phyloP scores from a whole-genome alignment of 106 monocot genomes.

The Dendrobium huoshanense region DNA sequence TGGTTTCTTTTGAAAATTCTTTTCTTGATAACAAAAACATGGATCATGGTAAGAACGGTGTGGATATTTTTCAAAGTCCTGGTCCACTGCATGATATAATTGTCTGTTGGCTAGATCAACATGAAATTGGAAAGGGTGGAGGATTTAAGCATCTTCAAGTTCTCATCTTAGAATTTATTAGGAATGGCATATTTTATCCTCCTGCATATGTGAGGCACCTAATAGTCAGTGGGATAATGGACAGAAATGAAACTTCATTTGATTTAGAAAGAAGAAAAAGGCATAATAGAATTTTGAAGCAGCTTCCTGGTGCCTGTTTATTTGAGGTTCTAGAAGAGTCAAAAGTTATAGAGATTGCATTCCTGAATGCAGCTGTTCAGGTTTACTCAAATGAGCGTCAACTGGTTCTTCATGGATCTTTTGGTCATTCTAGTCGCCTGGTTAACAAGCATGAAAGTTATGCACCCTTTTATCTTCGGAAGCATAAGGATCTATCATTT shows the following conservation, averaged over 20 bases:
- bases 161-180: constrained; percentile 76
- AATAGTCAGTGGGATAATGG: constrained; percentile 91
- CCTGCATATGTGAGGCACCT: constrained; percentile 92
- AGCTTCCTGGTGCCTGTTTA: constrained; percentile 72
- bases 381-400: constrained; percentile 77
- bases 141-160: constrained; percentile 63
- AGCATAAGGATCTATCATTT: constrained; percentile 18
- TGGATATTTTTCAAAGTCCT: constrained; percentile 63
- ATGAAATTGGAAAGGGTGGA: constrained; percentile 60
- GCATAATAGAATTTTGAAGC: constrained; percentile 72
- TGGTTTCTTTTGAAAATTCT: constrained; percentile 17
- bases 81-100: constrained; percentile 91
- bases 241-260: constrained; percentile 35
- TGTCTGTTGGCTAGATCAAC: constrained; percentile 95
- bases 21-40: constrained; percentile 26
- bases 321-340: constrained; percentile 76
- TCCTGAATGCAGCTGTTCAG: constrained; percentile 38
- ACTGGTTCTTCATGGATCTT: constrained; percentile 62
- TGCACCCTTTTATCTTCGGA: constrained; percentile 14
- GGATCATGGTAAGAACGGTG: constrained; percentile 20
- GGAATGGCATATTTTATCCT: constrained; percentile 81
- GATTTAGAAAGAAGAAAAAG: constrained; percentile 61
- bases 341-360: constrained; percentile 30
- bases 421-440: constrained; percentile 14
- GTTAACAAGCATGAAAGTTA: constrained; percentile 11